Base-by-base conservation (phyloP, 345 rosid species). In the Aquilaria malaccensis region DNA sequence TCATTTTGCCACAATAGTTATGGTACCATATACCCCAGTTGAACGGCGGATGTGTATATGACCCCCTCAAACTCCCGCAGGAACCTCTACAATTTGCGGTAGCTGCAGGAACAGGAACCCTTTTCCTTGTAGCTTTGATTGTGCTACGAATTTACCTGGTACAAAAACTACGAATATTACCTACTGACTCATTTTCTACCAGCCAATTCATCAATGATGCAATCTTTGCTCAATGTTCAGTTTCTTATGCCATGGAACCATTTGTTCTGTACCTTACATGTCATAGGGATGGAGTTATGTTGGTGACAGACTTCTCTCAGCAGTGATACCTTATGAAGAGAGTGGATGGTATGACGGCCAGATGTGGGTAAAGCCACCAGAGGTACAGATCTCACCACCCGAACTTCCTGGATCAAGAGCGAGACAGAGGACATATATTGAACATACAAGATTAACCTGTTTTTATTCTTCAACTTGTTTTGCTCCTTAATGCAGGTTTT, bases 271-370 rank as follows among this genome's bases (percentile, higher is more conserved):
- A 55, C 57, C 67, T 46, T 48, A 56, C 37, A 57, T 70, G 46
- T 54, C 62, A 33, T 79, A 93, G 96, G 98, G 98, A 68, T 93
- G 98, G 98, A 93, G 94, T 71, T 93, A 89, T 53, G 94, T 89
- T 50, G 98, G 98, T 31, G 97, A 89, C 61, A 82, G 98, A 68
- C 88, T 93, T 66, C 85, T 93, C 59, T 84, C 98, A 15, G 98
- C 98, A 2, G 96, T 93, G 65, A 74, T 93, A 45, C 97, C 97
- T 13, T 89, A 93, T 49, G 98, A 93, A 80, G 98, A 93, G 80
- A 93, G 84, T 50, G 98, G 98, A 68, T 93, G 98, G 97, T 93
- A 93, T 75, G 96, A 93, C 60, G 98, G 97, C 29, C 98, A 89
- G 72, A 93, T 87, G 94, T 89, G 94, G 96, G 97, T 87, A 33